Conservation (phyloP, 148 eudicot genomes). For the Oxyria digyna region DNA sequence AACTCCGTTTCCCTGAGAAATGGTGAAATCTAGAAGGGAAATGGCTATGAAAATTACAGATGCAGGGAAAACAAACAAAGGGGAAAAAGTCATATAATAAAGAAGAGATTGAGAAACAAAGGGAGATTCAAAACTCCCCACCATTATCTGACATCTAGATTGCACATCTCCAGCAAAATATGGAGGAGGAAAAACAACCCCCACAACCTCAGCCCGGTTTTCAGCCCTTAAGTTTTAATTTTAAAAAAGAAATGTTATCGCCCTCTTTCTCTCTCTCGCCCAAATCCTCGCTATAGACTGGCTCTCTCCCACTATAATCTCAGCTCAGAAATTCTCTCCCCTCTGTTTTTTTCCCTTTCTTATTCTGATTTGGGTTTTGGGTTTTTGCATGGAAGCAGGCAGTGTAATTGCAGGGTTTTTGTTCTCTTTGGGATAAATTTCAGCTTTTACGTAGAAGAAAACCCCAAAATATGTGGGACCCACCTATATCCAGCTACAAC, state of each 20-base stretch:
- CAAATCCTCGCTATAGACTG: not conserved
- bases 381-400: not conserved
- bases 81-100: not conserved
- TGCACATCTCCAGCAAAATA: conserved; percentile 4
- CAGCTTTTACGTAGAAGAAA: not conserved
- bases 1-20: not conserved
- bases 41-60: not conserved
- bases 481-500: not conserved
- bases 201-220: conserved; percentile 8
- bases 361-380: not conserved
- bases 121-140: not conserved
- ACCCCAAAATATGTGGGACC: not conserved
- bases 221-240: not conserved
- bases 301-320: not conserved
- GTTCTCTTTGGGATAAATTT: not conserved
- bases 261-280: not conserved
- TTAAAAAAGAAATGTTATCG: not conserved
- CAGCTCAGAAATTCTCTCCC: conserved; percentile 8
- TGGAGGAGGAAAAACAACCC: conserved; percentile 7
- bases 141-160: conserved; percentile 11
- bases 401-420: not conserved
- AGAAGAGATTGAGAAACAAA: not conserved
- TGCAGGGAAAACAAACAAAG: not conserved
- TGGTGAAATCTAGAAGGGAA: not conserved
- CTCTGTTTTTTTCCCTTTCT: not conserved